phyloP scores from a whole-genome alignment of 768 basidiomycete species.

The Calocera viscosa region DNA sequence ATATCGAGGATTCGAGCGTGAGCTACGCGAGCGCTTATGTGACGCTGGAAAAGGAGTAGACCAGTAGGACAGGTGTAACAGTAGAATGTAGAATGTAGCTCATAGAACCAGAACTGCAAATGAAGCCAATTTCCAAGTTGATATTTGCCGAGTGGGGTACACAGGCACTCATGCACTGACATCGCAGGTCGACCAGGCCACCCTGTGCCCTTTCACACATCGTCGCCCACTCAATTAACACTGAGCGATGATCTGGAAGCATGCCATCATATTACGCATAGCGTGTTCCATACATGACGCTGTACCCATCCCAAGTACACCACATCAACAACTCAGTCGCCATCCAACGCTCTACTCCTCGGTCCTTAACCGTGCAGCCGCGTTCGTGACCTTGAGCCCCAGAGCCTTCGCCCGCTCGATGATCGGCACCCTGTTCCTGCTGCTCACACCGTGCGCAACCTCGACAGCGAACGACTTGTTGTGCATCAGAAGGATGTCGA shows the following conservation, averaged over 20 bases:
- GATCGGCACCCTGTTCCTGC: slow-evolving; percentile 84
- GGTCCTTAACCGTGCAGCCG: slow-evolving; percentile 82
- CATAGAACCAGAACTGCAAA: background rate
- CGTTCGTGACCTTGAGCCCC: slow-evolving; percentile 88
- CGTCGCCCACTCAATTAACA: background rate
- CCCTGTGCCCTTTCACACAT: too few relatives aligned
- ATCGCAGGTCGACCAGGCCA: too few relatives aligned
- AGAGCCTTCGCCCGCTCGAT: slow-evolving; percentile 81
- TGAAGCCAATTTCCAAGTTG: background rate
- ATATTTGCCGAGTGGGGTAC: too few relatives aligned
- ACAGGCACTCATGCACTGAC: too few relatives aligned
- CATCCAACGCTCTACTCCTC: slow-evolving; percentile 48
- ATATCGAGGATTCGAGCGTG: slow-evolving; percentile 71
- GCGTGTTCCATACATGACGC: slow-evolving; percentile 3
- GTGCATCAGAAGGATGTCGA: slow-evolving; percentile 96
- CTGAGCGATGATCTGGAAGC: background rate
- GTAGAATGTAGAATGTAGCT: background rate
- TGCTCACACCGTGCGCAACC: slow-evolving; percentile 92
- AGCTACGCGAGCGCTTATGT: slow-evolving; percentile 91
- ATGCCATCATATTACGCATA: slow-evolving; percentile 8
- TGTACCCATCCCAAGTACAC: slow-evolving; percentile 4
- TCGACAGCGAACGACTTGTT: slow-evolving; percentile 92
- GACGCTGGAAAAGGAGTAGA: background rate
- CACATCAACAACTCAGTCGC: background rate
- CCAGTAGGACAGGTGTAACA: background rate